A percentile compares a stretch with the other conserved stretches of the same genome.
Conservation (phyloP, 768 basidiomycete species). For the Mycena pura region DNA sequence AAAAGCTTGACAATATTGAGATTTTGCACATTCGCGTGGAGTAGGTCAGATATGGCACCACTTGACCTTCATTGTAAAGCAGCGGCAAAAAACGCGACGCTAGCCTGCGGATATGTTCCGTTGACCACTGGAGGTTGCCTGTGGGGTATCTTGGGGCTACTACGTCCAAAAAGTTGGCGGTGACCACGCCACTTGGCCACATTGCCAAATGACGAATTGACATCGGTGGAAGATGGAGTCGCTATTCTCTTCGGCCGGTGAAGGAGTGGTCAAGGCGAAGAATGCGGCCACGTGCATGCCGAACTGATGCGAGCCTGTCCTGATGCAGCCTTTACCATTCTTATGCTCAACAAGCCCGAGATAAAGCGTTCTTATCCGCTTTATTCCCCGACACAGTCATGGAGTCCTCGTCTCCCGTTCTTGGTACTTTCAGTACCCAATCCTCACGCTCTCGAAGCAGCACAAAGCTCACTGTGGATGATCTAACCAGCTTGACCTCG, state of each 20-base stretch:
- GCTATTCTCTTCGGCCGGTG: no score
- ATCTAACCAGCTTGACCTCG: slow-evolving; percentile 72
- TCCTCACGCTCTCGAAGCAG: slow-evolving; percentile 69
- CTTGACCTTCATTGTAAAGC: no score
- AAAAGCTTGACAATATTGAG: no score
- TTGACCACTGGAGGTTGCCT: neutral
- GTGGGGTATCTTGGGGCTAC: no score
- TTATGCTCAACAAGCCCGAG: slow-evolving; percentile 5
- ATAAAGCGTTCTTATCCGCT: slow-evolving; percentile 26
- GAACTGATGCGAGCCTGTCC: no score
- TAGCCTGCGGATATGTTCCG: neutral
- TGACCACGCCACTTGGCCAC: neutral
- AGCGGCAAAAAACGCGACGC: no score
- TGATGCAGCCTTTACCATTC: slow-evolving; percentile 7
- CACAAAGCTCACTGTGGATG: slow-evolving; percentile 65
- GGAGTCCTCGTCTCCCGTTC: slow-evolving; percentile 41
- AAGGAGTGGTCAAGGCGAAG: neutral
- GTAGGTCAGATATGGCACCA: no score
- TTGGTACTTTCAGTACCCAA: slow-evolving; percentile 45
- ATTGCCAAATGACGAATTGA: neutral
- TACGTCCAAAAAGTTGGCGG: neutral
- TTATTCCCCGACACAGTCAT: slow-evolving; percentile 23
- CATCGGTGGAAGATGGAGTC: no score
- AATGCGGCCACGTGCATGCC: neutral
- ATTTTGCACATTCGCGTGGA: no score